phyloP scores from a whole-genome alignment of 1,139 yeast species.

The Protomyces macrosporus region DNA sequence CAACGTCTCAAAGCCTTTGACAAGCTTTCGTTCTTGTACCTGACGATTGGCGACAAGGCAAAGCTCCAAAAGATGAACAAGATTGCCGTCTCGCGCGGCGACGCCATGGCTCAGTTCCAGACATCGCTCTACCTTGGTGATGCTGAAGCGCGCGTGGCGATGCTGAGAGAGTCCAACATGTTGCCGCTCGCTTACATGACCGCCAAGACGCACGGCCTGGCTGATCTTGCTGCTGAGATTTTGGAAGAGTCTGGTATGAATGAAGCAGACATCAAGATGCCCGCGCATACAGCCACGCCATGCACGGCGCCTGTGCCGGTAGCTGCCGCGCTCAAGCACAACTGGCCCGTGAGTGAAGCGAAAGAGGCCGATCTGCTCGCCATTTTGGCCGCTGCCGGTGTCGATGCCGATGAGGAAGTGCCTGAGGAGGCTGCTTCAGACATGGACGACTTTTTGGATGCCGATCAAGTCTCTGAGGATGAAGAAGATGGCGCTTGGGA shows the following conservation, averaged over 20 bases:
- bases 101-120: slow-evolving; percentile 71
- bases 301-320: slow-evolving; percentile 43
- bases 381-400: slow-evolving; percentile 27
- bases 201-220: slow-evolving; percentile 81
- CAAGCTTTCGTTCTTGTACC: slow-evolving; percentile 79
- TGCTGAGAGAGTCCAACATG: slow-evolving; percentile 73
- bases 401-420: slow-evolving; percentile 26
- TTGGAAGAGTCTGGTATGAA: slow-evolving; percentile 58
- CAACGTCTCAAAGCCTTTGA: slow-evolving; percentile 85
- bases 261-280: slow-evolving; percentile 62
- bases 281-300: slow-evolving; percentile 46
- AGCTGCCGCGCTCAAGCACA: slow-evolving; percentile 45
- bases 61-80: slow-evolving; percentile 78
- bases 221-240: slow-evolving; percentile 65
- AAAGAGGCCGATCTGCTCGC: slow-evolving; percentile 59
- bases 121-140: slow-evolving; percentile 76
- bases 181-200: slow-evolving; percentile 87
- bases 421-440: slow-evolving; percentile 12
- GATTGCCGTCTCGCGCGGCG: slow-evolving; percentile 86
- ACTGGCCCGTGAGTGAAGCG: slow-evolving; percentile 81
- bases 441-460: slow-evolving; percentile 33
- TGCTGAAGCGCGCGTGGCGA: slow-evolving; percentile 66
- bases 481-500: slow-evolving; percentile 39
- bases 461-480: slow-evolving; percentile 38
- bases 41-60: slow-evolving; percentile 70